Percentiles rank a stretch among this genome's conserved stretches.
Conservation (phyloP, 1,139 yeast species). For the Candida frijolesensis region DNA sequence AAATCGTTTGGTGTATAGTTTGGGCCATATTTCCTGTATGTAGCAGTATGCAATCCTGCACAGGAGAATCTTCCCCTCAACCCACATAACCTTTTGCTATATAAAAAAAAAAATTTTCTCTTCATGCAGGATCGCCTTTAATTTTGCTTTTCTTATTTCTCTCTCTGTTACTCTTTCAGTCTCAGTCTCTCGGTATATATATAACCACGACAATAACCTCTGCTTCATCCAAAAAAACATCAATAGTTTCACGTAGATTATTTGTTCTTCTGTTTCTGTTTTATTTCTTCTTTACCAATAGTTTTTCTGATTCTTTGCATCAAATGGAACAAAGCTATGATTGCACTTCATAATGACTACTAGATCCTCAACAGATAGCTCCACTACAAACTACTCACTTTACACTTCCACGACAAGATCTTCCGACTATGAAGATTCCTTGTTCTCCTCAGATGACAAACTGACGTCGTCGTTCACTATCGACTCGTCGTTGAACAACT, state of each 20-base stretch:
- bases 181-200: background rate
- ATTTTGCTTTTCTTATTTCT: too few species aligned
- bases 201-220: background rate
- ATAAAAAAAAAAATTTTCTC: background rate
- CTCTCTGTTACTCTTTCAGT: background rate
- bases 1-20: background rate
- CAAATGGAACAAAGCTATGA: conserved; percentile 1
- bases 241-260: background rate
- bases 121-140: background rate
- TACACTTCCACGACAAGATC: conserved; percentile 2
- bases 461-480: conserved; percentile 12
- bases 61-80: background rate
- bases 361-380: conserved; percentile 4
- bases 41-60: conserved; percentile 1
- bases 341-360: background rate
- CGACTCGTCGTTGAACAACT: conserved; percentile 16
- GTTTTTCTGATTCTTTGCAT: background rate
- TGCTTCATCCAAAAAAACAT: too few species aligned
- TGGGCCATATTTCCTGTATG: background rate
- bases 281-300: background rate
- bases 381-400: conserved; percentile 1
- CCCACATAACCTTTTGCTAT: background rate
- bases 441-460: conserved; percentile 1
- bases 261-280: background rate
- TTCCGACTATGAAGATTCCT: conserved; percentile 1